These are phyloP conservation scores for Oryza meyeriana DNA, from an alignment of 176 grass and related monocot genomes.

Conservation along the genomic window DNA sequence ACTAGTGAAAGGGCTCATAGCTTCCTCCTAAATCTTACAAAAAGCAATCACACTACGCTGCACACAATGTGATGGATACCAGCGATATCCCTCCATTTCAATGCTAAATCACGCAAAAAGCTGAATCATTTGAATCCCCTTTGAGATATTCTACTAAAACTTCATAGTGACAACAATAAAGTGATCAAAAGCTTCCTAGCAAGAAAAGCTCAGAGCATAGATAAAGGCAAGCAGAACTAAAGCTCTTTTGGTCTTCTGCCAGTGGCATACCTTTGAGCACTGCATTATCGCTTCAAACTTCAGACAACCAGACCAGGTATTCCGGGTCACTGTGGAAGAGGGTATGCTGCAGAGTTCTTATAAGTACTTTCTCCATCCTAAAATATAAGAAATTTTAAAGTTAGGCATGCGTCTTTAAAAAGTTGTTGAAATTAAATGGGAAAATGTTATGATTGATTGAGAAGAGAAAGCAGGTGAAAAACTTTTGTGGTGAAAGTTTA, in stretches of 20 bases:
- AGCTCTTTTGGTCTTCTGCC: conserved; percentile 30
- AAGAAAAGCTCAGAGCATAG: conserved; percentile 13
- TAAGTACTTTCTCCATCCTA: too few species aligned
- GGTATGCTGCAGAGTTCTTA: not conserved
- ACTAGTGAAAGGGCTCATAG: conserved; percentile 2
- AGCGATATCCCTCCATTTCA: conserved; percentile 31
- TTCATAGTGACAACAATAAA: conserved; percentile 26
- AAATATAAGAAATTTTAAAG: too few species aligned
- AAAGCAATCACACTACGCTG: conserved; percentile 30
- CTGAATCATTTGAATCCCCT: conserved; percentile 53
- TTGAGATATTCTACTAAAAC: conserved; percentile 28
- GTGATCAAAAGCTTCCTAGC: conserved; percentile 25
- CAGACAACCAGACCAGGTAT: not conserved
- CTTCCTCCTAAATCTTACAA: conserved; percentile 28
- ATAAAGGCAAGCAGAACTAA: conserved; percentile 41
- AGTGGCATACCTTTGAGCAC: conserved; percentile 5
- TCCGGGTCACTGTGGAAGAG: not conserved
- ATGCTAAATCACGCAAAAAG: not conserved
- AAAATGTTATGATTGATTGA: too few species aligned
- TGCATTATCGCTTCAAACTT: not conserved
- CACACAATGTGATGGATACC: not conserved
- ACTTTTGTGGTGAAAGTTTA: too few species aligned
- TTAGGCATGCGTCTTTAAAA: too few species aligned
- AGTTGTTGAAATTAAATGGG: too few species aligned
- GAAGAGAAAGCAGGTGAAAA: too few species aligned